A percentile compares a stretch with the other conserved stretches of the same genome.
These are phyloP conservation scores for Magnusiomyces tetraspermus DNA, from an alignment of 1,139 yeast genomes.

Conservation along the genomic window DNA sequence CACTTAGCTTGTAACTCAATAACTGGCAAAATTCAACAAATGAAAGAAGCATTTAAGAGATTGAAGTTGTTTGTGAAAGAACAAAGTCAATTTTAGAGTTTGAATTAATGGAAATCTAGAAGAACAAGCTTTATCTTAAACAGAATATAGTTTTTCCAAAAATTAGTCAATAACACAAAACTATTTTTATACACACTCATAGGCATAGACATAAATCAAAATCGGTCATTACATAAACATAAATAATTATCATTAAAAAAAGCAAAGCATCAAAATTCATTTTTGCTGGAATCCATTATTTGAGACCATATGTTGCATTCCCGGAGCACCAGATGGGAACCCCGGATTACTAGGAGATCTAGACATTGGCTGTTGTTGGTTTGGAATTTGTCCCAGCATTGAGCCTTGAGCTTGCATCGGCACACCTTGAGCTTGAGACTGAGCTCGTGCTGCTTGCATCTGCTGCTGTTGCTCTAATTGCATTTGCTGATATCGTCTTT, in stretches of 20 bases:
- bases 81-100: too few relatives aligned
- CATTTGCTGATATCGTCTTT: conserved; percentile 13
- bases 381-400: background rate
- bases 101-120: too few relatives aligned
- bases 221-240: too few relatives aligned
- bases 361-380: background rate
- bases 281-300: background rate
- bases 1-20: too few relatives aligned
- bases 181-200: too few relatives aligned
- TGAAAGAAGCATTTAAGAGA: too few relatives aligned
- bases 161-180: too few relatives aligned
- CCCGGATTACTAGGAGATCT: background rate
- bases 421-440: background rate
- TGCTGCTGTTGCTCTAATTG: conserved; percentile 10
- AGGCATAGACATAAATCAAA: too few relatives aligned
- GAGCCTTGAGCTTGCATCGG: conserved; percentile 1
- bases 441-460: conserved; percentile 1
- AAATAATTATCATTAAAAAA: background rate
- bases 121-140: too few relatives aligned
- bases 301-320: background rate
- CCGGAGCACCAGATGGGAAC: background rate
- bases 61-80: too few relatives aligned
- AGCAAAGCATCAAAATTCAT: background rate
- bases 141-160: too few relatives aligned
- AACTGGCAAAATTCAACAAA: too few relatives aligned